Percentiles rank a stretch among this genome's conserved stretches.
These are phyloP conservation scores for Micromonas commoda DNA, from an alignment of 139 green algal genomes.

Conservation along the genomic window DNA sequence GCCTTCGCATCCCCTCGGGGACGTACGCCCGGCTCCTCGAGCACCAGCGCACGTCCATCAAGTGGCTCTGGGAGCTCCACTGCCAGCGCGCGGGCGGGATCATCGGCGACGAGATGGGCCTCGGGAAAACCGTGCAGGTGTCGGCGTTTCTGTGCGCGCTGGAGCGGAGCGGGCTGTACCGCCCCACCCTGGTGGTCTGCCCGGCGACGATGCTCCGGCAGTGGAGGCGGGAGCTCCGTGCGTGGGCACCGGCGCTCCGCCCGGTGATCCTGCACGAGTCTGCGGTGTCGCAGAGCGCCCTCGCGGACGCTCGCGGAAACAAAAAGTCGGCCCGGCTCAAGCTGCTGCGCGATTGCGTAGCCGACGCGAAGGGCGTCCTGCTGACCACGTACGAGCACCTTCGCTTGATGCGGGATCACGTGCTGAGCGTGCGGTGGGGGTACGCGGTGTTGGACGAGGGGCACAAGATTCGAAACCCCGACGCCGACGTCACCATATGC, in stretches of 20 bases:
- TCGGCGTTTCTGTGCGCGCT: conserved; percentile 76
- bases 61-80: conserved; percentile 98
- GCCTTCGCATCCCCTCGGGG: not conserved
- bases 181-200: conserved; percentile 73
- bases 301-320: not conserved
- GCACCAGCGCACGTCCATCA: conserved; percentile 87
- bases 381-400: conserved; percentile 91
- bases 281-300: not conserved
- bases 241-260: conserved; percentile 56
- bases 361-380: conserved; percentile 49
- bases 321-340: conserved; percentile 3
- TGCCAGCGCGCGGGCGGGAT: conserved; percentile 76
- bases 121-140: conserved; percentile 79
- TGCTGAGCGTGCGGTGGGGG: conserved; percentile 81
- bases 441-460: conserved; percentile 85
- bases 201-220: conserved; percentile 90
- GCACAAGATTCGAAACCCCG: conserved; percentile 95
- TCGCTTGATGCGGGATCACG: conserved; percentile 54
- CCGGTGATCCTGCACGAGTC: conserved; percentile 83
- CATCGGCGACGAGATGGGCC: conserved; percentile 86
- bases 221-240: conserved; percentile 84
- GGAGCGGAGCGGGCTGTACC: conserved; percentile 61
- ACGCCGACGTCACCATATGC: conserved; percentile 80
- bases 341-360: not conserved
- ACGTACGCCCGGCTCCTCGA: conserved; percentile 53